Conservation (phyloP, 768 basidiomycete genomes). For the Termitomyces heimii region DNA sequence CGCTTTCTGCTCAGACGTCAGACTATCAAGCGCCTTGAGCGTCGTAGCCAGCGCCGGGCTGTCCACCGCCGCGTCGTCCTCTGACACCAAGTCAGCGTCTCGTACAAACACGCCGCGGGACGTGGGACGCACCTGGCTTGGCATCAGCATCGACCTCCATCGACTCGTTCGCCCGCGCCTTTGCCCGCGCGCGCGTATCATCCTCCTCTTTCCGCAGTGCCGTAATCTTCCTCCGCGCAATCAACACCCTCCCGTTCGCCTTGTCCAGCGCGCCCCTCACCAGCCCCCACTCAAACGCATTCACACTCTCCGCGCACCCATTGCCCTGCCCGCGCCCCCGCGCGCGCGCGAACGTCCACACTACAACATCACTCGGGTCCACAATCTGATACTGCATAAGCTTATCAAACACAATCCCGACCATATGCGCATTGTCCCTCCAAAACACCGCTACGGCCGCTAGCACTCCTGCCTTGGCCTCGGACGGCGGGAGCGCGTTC, state of each 20-base stretch:
- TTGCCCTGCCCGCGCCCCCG: slow-evolving; percentile 22
- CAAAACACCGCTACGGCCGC: slow-evolving; percentile 73
- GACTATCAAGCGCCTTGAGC: slow-evolving; percentile 66
- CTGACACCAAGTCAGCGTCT: slow-evolving; percentile 1
- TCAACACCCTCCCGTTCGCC: slow-evolving; percentile 81
- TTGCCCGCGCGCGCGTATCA: slow-evolving; percentile 70
- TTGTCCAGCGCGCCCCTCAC: slow-evolving; percentile 82
- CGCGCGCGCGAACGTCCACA: slow-evolving; percentile 69
- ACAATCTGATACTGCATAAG: slow-evolving; percentile 98
- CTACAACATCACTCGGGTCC: slow-evolving; percentile 87
- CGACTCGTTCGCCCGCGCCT: slow-evolving; percentile 53
- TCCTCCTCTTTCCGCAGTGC: slow-evolving; percentile 85
- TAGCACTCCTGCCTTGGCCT: slow-evolving; percentile 69
- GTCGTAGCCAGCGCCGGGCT: slow-evolving; percentile 67
- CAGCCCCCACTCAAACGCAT: slow-evolving; percentile 80
- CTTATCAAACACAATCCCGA: slow-evolving; percentile 93
- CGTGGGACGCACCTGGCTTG: slow-evolving; percentile 32
- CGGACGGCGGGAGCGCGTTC: slow-evolving; percentile 17
- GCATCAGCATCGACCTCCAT: slow-evolving; percentile 72
- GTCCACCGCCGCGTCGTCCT: slow-evolving; percentile 47
- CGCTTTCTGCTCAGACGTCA: slow-evolving; percentile 71
- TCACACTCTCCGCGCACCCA: slow-evolving; percentile 18
- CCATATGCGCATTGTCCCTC: slow-evolving; percentile 80
- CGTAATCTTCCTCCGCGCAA: slow-evolving; percentile 68
- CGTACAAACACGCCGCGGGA: background rate